A percentile compares a stretch with the other conserved stretches of the same genome.
phyloP scores from a whole-genome alignment of 140 eudicot species.

The Anethum foeniculum region DNA sequence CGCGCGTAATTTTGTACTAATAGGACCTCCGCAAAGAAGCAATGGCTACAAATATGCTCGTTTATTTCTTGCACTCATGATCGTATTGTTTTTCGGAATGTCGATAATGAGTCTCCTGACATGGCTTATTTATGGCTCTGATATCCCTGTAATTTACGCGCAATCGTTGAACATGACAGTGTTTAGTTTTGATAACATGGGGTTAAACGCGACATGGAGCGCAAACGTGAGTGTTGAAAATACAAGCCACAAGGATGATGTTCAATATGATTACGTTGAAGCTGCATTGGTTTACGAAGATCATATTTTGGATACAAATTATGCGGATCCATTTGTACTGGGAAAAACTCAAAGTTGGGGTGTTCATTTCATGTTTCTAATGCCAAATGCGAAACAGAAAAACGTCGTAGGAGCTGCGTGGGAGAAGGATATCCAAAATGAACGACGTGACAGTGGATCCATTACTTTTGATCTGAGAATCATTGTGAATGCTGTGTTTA shows the following conservation, averaged over 20 bases:
- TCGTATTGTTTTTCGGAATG: neutral
- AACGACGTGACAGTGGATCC: neutral
- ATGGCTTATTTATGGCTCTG: conserved; percentile 2
- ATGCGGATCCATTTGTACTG: neutral
- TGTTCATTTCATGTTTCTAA: neutral
- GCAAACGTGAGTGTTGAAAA: neutral
- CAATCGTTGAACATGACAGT: neutral
- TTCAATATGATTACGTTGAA: conserved; percentile 5
- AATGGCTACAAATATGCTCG: conserved; percentile 5
- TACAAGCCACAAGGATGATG: neutral
- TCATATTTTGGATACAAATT: conserved; percentile 3
- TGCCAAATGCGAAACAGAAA: neutral
- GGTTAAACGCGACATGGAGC: neutral
- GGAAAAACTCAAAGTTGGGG: neutral
- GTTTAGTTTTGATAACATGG: neutral
- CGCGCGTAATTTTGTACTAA: neutral
- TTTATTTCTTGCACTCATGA: neutral
- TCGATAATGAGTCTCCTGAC: neutral
- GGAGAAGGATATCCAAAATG: neutral
- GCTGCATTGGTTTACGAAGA: conserved; percentile 9
- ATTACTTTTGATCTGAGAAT: neutral
- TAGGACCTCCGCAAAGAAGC: conserved; percentile 6
- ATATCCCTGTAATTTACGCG: neutral
- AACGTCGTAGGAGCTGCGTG: neutral
- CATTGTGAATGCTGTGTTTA: neutral